Evolutionary conservation across 768 basidiomycete genomes (phyloP).

Genomic region (Psilocybe cubensis): DNA sequence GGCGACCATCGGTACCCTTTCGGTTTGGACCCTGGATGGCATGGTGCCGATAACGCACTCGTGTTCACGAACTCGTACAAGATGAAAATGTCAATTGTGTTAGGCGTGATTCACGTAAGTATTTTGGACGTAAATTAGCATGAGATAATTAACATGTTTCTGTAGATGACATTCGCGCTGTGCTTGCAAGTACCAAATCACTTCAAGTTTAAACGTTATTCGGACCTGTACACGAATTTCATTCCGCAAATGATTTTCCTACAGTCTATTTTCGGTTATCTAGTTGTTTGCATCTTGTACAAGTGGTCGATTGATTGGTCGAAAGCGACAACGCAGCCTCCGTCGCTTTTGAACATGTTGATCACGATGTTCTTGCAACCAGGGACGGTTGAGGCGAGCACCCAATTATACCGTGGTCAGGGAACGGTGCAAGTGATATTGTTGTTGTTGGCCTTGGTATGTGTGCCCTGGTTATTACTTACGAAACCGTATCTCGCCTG

Average conservation of each 20-base stretch:
- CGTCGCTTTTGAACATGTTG: conserved; percentile 93
- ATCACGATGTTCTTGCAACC: conserved; percentile 96
- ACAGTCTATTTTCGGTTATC: conserved; percentile 97
- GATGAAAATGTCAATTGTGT: conserved; percentile 99
- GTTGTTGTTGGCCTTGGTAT: conserved; percentile 77
- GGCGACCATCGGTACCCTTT: conserved; percentile 87
- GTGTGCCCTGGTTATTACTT: conserved; percentile 94
- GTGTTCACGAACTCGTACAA: conserved; percentile 99
- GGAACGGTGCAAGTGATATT: conserved; percentile 80
- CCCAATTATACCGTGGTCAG: conserved; percentile 87
- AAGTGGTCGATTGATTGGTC: conserved; percentile 98
- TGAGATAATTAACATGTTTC: not conserved
- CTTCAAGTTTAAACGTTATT: conserved; percentile 84
- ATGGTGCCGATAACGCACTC: conserved; percentile 87
- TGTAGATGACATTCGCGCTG: conserved; percentile 96
- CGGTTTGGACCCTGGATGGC: conserved; percentile 95
- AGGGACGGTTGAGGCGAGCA: conserved; percentile 69
- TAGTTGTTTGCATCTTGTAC: conserved; percentile 92
- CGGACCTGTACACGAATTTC: conserved; percentile 94
- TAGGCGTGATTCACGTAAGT: conserved; percentile 95
- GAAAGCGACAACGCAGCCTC: conserved; percentile 66
- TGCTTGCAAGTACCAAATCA: conserved; percentile 97
- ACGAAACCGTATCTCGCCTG: conserved; percentile 91
- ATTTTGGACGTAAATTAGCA: not conserved
- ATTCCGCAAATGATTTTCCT: conserved; percentile 97